Percentiles rank a stretch among this genome's conserved stretches.
Conservation (phyloP, 768 basidiomycete genomes). For the Paxillus ammoniavirescens region DNA sequence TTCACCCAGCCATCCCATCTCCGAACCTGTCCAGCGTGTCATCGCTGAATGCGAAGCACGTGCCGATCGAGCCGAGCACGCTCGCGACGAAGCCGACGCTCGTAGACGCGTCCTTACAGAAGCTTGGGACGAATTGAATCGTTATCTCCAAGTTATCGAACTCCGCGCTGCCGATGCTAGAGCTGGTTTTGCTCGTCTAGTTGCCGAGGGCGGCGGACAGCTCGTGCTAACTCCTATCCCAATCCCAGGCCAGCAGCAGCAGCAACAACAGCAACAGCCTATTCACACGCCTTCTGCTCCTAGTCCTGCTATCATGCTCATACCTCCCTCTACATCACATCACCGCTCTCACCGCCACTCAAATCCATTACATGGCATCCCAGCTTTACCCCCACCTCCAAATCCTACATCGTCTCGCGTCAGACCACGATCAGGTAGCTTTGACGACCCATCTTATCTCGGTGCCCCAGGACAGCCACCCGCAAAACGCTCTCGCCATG, state of each 20-base stretch:
- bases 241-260: conserved; percentile 18
- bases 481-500: conserved; percentile 44
- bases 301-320: conserved; percentile 28
- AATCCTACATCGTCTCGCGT: conserved; percentile 32
- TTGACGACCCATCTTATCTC: conserved; percentile 35
- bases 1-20: conserved; percentile 11
- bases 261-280: background rate
- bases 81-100: conserved; percentile 55
- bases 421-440: conserved; percentile 43
- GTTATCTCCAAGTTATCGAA: conserved; percentile 46
- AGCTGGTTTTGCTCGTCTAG: conserved; percentile 42
- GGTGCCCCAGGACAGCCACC: conserved; percentile 44
- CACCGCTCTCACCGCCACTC: conserved; percentile 21
- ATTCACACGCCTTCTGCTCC: conserved; percentile 18
- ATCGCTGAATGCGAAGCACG: conserved; percentile 50
- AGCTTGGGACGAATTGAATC: conserved; percentile 50
- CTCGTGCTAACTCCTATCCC: conserved; percentile 39
- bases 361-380: conserved; percentile 30
- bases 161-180: conserved; percentile 49
- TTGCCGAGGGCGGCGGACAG: conserved; percentile 44
- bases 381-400: conserved; percentile 40
- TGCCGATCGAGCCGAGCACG: conserved; percentile 46
- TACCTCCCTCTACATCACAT: conserved; percentile 18
- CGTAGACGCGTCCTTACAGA: conserved; percentile 44
- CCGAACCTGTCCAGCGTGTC: conserved; percentile 36